These are phyloP conservation scores for Xanthoconium separans DNA, from an alignment of 1,284 basidiomycete species.

Conservation along the genomic window DNA sequence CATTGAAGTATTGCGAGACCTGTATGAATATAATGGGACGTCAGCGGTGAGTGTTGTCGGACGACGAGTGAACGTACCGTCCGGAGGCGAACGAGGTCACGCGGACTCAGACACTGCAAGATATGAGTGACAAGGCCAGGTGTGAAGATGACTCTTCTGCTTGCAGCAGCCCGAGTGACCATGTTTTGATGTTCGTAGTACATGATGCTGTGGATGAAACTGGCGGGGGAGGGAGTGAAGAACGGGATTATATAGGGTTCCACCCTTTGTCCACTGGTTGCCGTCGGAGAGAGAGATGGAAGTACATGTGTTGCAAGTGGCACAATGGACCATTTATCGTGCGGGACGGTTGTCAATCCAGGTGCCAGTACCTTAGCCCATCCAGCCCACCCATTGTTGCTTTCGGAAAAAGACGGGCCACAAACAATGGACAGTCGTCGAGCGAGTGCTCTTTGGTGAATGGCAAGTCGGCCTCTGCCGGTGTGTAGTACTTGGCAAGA, in stretches of 20 bases:
- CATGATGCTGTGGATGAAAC: background rate
- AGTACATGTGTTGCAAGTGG: background rate
- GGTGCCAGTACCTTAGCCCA: too few relatives aligned
- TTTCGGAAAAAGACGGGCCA: too few relatives aligned
- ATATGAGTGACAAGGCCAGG: background rate
- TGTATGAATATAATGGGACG: background rate
- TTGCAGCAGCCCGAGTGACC: background rate
- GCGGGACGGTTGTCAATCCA: background rate
- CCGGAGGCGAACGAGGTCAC: background rate
- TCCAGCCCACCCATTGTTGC: too few relatives aligned
- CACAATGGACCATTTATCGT: background rate
- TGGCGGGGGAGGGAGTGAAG: background rate
- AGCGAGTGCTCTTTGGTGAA: background rate
- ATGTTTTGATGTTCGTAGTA: background rate
- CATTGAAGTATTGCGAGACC: background rate
- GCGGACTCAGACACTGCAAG: background rate
- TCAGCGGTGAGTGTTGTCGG: background rate
- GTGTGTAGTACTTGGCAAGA: background rate
- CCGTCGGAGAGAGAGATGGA: background rate
- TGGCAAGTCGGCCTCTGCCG: background rate
- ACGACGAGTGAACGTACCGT: background rate
- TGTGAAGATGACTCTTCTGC: background rate
- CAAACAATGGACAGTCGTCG: background rate
- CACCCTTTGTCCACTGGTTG: background rate
- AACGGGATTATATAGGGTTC: background rate